Percentiles rank a stretch among this genome's conserved stretches.
These are phyloP conservation scores for Pythium plurisporium DNA, from an alignment of 352 stramenopile species.

Conservation along the genomic window DNA sequence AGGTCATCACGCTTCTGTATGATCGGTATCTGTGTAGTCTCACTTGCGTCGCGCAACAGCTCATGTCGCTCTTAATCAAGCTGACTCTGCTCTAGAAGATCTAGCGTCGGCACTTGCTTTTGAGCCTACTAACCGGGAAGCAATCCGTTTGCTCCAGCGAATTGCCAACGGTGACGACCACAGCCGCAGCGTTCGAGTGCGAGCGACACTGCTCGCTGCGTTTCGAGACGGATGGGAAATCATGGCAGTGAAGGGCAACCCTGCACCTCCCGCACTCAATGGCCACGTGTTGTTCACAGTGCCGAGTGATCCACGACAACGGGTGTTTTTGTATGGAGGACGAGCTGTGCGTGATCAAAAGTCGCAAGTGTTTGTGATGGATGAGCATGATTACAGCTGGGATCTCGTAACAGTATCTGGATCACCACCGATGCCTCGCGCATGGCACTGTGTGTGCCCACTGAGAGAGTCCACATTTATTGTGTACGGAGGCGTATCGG, in stretches of 20 bases:
- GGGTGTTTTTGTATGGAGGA: slow-evolving; percentile 41
- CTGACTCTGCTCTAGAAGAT: slow-evolving; percentile 35
- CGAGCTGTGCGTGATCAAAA: slow-evolving; percentile 61
- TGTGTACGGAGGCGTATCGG: slow-evolving; percentile 62
- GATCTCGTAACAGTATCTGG: slow-evolving; percentile 29
- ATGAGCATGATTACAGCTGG: slow-evolving; percentile 48
- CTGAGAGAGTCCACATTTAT: slow-evolving; percentile 27
- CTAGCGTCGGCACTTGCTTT: slow-evolving; percentile 36
- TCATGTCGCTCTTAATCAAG: slow-evolving; percentile 25
- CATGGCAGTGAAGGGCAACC: slow-evolving; percentile 52
- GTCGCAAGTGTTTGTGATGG: slow-evolving; percentile 38
- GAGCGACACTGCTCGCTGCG: slow-evolving; percentile 30
- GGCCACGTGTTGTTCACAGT: slow-evolving; percentile 53
- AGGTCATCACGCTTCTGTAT: too few species aligned
- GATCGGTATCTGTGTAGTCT: slow-evolving; percentile 27
- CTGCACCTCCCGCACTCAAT: slow-evolving; percentile 56
- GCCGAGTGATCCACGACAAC: slow-evolving; percentile 21
- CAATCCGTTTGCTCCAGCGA: slow-evolving; percentile 28
- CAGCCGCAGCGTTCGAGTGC: slow-evolving; percentile 21
- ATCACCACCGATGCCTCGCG: slow-evolving; percentile 32
- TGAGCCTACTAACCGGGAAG: slow-evolving; percentile 55
- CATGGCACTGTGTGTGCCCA: slow-evolving; percentile 47
- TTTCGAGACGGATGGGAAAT: slow-evolving; percentile 42
- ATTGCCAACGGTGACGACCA: slow-evolving; percentile 12
- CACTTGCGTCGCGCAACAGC: slow-evolving; percentile 56